A percentile compares a stretch with the other conserved stretches of the same genome.
Conservation (phyloP, 108 stramenopile genomes). For the Epithemia pelagica region DNA sequence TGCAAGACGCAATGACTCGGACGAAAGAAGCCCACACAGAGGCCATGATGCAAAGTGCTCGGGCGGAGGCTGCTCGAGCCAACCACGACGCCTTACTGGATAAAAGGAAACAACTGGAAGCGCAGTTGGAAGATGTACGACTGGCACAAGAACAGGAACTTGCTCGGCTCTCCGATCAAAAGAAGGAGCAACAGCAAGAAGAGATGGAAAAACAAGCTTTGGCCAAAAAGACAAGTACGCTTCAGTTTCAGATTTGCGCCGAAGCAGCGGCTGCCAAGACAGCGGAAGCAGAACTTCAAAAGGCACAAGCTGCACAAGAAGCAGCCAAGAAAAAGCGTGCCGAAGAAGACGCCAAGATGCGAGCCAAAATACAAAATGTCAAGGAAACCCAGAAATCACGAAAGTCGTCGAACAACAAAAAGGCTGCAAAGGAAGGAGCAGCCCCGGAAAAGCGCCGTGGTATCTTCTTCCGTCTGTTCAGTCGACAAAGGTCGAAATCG, state of each 20-base stretch:
- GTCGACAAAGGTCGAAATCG: background rate
- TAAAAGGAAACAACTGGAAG: slow-evolving; percentile 2
- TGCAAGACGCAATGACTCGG: background rate
- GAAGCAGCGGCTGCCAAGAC: background rate
- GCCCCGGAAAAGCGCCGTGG: background rate
- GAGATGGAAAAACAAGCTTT: background rate
- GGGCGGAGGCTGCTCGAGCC: background rate
- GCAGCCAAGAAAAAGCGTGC: slow-evolving; percentile 2
- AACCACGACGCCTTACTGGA: background rate
- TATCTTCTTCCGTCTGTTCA: background rate
- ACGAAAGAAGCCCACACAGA: background rate
- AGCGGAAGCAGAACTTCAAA: background rate
- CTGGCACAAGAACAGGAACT: background rate
- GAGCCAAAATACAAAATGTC: background rate
- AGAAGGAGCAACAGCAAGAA: background rate
- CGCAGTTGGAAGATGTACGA: background rate
- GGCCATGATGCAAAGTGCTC: background rate
- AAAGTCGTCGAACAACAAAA: no score
- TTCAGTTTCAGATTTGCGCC: background rate
- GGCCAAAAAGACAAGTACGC: background rate
- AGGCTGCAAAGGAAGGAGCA: no score
- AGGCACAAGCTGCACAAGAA: background rate
- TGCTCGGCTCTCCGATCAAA: background rate
- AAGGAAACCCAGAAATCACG: background rate
- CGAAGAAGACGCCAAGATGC: background rate